A percentile compares a stretch with the other conserved stretches of the same genome.
Conservation (phyloP, 2,329 filamentous ascomycete genomes). For the Paracoccidioides lutzii region DNA sequence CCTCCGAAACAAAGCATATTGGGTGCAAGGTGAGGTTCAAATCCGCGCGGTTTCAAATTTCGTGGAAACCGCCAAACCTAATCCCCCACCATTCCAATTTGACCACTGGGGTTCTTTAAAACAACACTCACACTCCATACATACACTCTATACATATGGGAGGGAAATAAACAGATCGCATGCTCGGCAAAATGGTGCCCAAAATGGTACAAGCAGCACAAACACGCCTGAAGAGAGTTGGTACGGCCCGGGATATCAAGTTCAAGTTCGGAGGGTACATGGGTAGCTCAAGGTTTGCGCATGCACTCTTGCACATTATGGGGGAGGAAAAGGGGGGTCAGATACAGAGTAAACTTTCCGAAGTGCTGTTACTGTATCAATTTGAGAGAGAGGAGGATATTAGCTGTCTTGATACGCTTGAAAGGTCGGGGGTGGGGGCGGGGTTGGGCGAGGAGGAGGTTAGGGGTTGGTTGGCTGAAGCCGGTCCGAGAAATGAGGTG, state of each 20-base stretch:
- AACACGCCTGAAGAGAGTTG: slow-evolving; percentile 11
- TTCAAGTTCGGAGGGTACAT: slow-evolving; percentile 14
- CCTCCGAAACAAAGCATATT: slow-evolving; percentile 9
- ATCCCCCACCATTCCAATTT: not conserved
- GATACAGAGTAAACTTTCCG: slow-evolving; percentile 8
- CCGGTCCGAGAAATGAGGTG: slow-evolving; percentile 1
- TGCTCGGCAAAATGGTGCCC: slow-evolving; percentile 10
- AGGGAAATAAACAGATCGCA: slow-evolving; percentile 10
- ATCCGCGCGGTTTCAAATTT: not conserved
- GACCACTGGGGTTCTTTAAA: not conserved
- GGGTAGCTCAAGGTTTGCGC: slow-evolving; percentile 12
- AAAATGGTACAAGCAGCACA: slow-evolving; percentile 11
- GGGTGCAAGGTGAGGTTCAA: slow-evolving; percentile 6
- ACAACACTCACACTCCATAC: not conserved
- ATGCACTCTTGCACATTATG: slow-evolving; percentile 10
- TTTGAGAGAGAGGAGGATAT: slow-evolving; percentile 14
- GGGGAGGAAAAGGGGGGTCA: not conserved
- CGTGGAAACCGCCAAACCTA: not conserved
- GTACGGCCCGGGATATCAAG: slow-evolving; percentile 7
- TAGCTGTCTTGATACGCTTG: slow-evolving; percentile 6
- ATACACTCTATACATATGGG: not conserved
- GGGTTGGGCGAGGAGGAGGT: slow-evolving; percentile 8
- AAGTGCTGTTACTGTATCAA: slow-evolving; percentile 12
- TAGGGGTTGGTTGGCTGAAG: slow-evolving; percentile 8
- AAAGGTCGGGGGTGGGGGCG: slow-evolving; percentile 6